phyloP scores from a whole-genome alignment of 345 rosid genomes.

The Stellera chamaejasme region DNA sequence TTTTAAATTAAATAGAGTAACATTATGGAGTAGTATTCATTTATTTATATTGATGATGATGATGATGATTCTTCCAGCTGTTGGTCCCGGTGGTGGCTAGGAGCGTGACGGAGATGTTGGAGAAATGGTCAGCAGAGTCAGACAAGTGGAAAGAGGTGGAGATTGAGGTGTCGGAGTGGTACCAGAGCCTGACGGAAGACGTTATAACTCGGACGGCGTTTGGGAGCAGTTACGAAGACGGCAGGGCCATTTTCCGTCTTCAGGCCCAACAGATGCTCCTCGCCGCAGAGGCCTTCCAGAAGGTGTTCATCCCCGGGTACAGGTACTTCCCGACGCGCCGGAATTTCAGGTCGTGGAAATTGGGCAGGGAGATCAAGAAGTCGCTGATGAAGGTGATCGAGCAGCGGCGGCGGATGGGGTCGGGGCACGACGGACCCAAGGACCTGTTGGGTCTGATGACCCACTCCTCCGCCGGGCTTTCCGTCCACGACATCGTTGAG shows the following conservation, averaged over 20 bases:
- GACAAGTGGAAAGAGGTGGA: slow-evolving; percentile 30
- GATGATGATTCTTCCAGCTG: background rate
- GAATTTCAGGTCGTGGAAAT: slow-evolving; percentile 65
- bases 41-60: too few species aligned
- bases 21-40: too few species aligned
- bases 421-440: slow-evolving; percentile 18
- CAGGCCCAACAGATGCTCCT: slow-evolving; percentile 69
- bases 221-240: slow-evolving; percentile 73
- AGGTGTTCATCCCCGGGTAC: slow-evolving; percentile 64
- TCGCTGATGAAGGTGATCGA: slow-evolving; percentile 52
- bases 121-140: slow-evolving; percentile 15
- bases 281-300: slow-evolving; percentile 63
- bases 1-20: background rate
- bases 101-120: slow-evolving; percentile 14
- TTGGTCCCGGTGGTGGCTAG: slow-evolving; percentile 14
- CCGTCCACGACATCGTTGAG: slow-evolving; percentile 55
- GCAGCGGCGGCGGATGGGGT: slow-evolving; percentile 21
- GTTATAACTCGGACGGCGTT: slow-evolving; percentile 72
- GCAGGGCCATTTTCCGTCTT: slow-evolving; percentile 57
- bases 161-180: slow-evolving; percentile 56
- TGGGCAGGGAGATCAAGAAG: slow-evolving; percentile 55
- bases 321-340: slow-evolving; percentile 27
- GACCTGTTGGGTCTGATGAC: slow-evolving; percentile 53
- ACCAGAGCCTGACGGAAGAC: slow-evolving; percentile 62
- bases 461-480: slow-evolving; percentile 35